Evolutionary conservation across 148 eudicot genomes (phyloP).

Genomic region (Diospyros kaki): DNA sequence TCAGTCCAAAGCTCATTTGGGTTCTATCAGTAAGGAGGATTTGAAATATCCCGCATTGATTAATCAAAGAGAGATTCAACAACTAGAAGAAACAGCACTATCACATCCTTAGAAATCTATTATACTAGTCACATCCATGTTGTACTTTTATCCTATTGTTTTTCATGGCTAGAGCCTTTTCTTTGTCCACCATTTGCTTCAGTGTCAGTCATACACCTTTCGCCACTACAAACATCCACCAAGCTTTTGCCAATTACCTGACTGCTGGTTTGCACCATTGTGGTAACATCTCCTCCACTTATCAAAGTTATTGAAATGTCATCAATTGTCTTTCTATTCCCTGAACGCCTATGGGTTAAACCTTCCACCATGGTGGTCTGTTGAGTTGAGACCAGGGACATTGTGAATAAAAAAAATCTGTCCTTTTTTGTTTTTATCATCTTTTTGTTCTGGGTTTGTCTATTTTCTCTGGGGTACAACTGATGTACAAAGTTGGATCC

Average conservation of each 20-base stretch:
- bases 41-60: too few species aligned
- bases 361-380: neutral
- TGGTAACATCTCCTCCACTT: neutral
- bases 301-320: neutral
- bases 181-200: neutral
- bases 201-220: neutral
- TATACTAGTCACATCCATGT: neutral
- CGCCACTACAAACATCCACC: neutral
- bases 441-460: conserved; percentile 2
- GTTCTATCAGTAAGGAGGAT: too few species aligned
- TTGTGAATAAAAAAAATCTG: neutral
- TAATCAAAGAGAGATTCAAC: too few species aligned
- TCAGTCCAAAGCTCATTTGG: too few species aligned
- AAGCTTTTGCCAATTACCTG: neutral
- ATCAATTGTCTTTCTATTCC: neutral
- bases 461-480: neutral
- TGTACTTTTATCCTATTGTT: neutral
- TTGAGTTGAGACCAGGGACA: neutral
- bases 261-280: neutral
- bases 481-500: neutral
- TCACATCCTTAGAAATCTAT: neutral
- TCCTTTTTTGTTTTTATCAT: neutral
- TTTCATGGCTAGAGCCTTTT: neutral
- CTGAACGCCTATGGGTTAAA: neutral
- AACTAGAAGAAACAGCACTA: neutral